A percentile compares a stretch with the other conserved stretches of the same genome.
These are phyloP conservation scores for Leccinum angustisporum DNA, from an alignment of 1,284 basidiomycete genomes.

Conservation along the genomic window DNA sequence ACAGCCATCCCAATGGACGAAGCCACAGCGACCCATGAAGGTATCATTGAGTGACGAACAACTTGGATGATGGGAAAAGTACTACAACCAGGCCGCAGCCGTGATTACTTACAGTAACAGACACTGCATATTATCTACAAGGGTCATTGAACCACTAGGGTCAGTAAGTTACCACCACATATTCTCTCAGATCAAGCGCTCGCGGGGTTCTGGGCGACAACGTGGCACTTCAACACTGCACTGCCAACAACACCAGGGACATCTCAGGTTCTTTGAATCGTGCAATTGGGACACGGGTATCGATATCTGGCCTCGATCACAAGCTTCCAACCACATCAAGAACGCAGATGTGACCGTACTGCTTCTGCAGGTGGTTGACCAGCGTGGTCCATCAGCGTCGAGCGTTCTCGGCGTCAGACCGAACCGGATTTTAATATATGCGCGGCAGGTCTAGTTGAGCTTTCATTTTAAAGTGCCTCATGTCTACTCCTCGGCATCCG, in stretches of 20 bases:
- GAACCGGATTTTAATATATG: conserved; percentile 20
- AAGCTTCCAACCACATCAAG: conserved; percentile 20
- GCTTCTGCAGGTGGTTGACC: conserved; percentile 6
- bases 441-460: conserved; percentile 8
- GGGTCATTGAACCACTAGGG: no score
- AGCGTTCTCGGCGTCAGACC: conserved; percentile 30
- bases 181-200: neutral
- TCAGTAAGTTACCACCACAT: no score
- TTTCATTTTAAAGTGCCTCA: conserved; percentile 30
- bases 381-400: conserved; percentile 12
- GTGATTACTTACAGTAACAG: neutral
- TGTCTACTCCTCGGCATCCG: conserved; percentile 20
- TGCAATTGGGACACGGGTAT: conserved; percentile 10
- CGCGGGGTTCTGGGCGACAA: conserved; percentile 7
- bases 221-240: conserved; percentile 3
- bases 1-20: conserved; percentile 56
- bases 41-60: conserved; percentile 6
- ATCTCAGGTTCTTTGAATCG: conserved; percentile 1
- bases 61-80: neutral
- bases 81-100: neutral
- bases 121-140: neutral
- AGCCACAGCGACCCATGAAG: conserved; percentile 43
- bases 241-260: neutral
- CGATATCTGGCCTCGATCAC: conserved; percentile 22
- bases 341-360: neutral